Evolutionary conservation across 2,329 filamentous ascomycete genomes (phyloP), one percentile per base, ranked within the genome.

Genomic region (Curvularia sp.): DNA sequence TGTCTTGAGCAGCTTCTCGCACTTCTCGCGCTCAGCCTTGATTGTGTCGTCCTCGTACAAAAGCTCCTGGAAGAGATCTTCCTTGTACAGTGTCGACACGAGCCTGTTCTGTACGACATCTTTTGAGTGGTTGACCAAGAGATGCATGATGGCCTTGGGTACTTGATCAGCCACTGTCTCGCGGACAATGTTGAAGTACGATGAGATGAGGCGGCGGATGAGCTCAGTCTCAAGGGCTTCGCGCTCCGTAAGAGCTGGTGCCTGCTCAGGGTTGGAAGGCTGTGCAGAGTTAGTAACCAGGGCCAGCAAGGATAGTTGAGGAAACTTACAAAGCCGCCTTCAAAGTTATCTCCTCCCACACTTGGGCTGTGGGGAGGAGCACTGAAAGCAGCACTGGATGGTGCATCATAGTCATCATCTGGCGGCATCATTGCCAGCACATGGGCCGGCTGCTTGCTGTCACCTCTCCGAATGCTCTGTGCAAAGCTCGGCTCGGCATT

Each of bases 101-200:
- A 99, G 87, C 46, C 95, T 87, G 79, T 99, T 99, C 79, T 99
- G 95, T 31, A 99, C 93, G 12, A 94, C 94, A 67, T 99, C 95
- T 78, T 98, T 97, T 81, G 92, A 96, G 82, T 97, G 92, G 79
- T 99, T 99, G 75, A 99, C 95, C 33, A 99, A 86, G 47, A 99
- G 86, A 77, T 99, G 95, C 95, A 99, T 99, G 68, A 99, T 90
- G 5, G 95, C 95, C 81, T 99, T 99, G 66, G 95, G 95, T 10
- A 99, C 95, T 80, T 98, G 94, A 76, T 99, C 95, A 44, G 94
- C 94, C 70, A 97, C 97, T n/a, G 92, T 94, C 80, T 99, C 95
- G 63, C 95, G 91, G 47, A 99, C 95, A 72, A 99, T 99, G 78
- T 97, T 96, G 84, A 99, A 99, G 83, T 99, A 99, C 1, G 93